Conservation (phyloP, 768 basidiomycete genomes). For the Candolleomyces eurysporus region DNA sequence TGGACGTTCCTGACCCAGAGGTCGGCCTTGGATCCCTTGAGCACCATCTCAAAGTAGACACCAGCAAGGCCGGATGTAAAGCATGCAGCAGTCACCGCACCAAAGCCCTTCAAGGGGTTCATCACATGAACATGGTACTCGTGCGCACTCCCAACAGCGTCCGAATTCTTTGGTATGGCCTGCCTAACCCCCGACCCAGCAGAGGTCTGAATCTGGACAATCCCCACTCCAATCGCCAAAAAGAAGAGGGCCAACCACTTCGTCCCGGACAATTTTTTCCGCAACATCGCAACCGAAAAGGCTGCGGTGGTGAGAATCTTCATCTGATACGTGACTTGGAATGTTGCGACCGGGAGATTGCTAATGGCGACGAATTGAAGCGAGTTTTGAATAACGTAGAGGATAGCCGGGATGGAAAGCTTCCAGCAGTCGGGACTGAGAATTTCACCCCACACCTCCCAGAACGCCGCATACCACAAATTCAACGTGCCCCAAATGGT, state of each 20-base stretch:
- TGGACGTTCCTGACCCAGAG: constrained; percentile 98
- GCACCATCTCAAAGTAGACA: constrained; percentile 97
- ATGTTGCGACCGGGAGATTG: constrained; percentile 95
- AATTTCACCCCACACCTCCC: constrained; percentile 65
- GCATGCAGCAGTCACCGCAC: constrained; percentile 88
- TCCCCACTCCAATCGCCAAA: constrained; percentile 88
- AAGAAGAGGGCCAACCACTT: constrained; percentile 91
- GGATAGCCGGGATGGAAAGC: constrained; percentile 91
- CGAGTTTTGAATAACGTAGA: constrained; percentile 95
- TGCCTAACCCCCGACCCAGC: constrained; percentile 11
- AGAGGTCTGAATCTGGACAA: constrained; percentile 86
- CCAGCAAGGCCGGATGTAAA: constrained; percentile 95
- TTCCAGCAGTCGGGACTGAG: constrained; percentile 96
- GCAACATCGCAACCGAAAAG: constrained; percentile 82
- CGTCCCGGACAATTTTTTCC: constrained; percentile 62
- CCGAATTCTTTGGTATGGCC: constrained; percentile 23
- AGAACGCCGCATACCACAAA: constrained; percentile 50
- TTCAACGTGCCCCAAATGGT: constrained; percentile 23
- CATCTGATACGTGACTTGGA: constrained; percentile 98
- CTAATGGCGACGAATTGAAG: constrained; percentile 95
- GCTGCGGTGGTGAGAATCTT: constrained; percentile 96
- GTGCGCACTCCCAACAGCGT: constrained; percentile 63
- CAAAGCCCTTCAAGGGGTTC: constrained; percentile 82
- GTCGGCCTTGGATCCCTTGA: constrained; percentile 86
- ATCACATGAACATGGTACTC: constrained; percentile 73